Base-by-base conservation (phyloP, 2,329 filamentous ascomycete species). In the Ophiostoma australiae region DNA sequence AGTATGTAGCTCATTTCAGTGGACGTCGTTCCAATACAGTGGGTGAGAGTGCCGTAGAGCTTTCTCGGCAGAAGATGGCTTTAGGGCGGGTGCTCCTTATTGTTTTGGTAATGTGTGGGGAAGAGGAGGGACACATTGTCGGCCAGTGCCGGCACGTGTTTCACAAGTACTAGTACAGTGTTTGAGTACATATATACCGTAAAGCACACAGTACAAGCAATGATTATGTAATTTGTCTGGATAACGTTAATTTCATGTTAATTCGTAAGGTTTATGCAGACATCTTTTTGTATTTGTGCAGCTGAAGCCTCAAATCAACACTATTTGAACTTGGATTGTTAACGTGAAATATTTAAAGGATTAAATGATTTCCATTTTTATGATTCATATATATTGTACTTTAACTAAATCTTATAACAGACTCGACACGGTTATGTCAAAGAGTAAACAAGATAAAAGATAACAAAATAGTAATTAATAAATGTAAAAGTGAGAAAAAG, bases 141-240 rank as follows among this genome's bases (percentile, higher is more conserved):
- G 67, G 70, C 70, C 61, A 63, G 61, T 69, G 58, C 67, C 70
- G 61, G 70, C 70, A 71, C 67, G 61, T 71, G 70, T 69, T 71
- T 61, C 35, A 66, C 20, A 66, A n/a, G 11, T 23, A n/a, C 11
- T 27, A 61, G 15, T 33, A 70, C 69, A 70, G 63, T 41, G 65
- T 44, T 15, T 61, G 2, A 1, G 8, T 31, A 6, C 11, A 20
- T 23, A 35, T 35, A 41, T 20, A 66, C 17, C 11, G 63, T 15
- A 27, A 4, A 8, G 6, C 10, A 11, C 33, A 65, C 61, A 23
- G 61, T 65, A 20, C 10, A 15, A 61, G 20, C 44, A 7, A 27
- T 35, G 58, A 17, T 63, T 63, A 58, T 31, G n/a, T 58, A 58
- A 58, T 27, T 41, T 10, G 10, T 41, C 15, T 15, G n/a, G n/a